Percentiles rank a stretch among this genome's conserved stretches.
Conservation (phyloP, 768 basidiomycete genomes). For the Mycena rosella region DNA sequence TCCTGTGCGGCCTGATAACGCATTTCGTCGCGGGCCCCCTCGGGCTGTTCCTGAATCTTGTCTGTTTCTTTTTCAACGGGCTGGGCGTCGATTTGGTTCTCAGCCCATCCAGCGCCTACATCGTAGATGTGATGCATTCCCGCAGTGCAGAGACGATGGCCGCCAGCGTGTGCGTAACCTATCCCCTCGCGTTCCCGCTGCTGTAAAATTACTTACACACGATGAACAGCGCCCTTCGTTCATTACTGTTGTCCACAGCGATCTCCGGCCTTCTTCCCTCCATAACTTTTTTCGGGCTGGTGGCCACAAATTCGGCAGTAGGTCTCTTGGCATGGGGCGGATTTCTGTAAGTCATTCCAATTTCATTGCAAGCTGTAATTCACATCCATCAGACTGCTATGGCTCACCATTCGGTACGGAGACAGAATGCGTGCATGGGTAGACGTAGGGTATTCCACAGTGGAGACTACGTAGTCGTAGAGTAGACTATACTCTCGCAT, state of each 20-base stretch:
- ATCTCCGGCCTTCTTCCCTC: constrained; percentile 56
- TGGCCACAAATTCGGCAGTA: constrained; percentile 53
- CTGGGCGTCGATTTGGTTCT: constrained; percentile 62
- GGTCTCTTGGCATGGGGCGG: constrained; percentile 58
- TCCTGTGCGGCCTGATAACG: constrained; percentile 54
- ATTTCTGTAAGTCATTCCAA: constrained; percentile 51
- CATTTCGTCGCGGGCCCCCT: constrained; percentile 52
- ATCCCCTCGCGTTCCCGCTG: not conserved
- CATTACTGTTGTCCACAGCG: constrained; percentile 46
- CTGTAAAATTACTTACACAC: not conserved
- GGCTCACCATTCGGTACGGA: constrained; percentile 61
- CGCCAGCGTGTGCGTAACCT: constrained; percentile 52
- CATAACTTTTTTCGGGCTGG: constrained; percentile 58
- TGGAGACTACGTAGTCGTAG: constrained; percentile 34
- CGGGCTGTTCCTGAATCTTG: constrained; percentile 55
- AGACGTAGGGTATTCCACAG: constrained; percentile 59
- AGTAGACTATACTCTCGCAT: not conserved
- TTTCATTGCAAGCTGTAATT: not conserved
- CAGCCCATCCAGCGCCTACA: constrained; percentile 60
- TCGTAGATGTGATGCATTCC: constrained; percentile 61
- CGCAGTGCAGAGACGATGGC: constrained; percentile 65
- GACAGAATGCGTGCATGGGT: constrained; percentile 59
- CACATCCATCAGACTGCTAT: constrained; percentile 52
- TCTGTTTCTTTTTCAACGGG: constrained; percentile 58
- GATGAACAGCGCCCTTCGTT: constrained; percentile 33